Conservation (phyloP, 2,329 filamentous ascomycete genomes). For the Fusarium falciforme region DNA sequence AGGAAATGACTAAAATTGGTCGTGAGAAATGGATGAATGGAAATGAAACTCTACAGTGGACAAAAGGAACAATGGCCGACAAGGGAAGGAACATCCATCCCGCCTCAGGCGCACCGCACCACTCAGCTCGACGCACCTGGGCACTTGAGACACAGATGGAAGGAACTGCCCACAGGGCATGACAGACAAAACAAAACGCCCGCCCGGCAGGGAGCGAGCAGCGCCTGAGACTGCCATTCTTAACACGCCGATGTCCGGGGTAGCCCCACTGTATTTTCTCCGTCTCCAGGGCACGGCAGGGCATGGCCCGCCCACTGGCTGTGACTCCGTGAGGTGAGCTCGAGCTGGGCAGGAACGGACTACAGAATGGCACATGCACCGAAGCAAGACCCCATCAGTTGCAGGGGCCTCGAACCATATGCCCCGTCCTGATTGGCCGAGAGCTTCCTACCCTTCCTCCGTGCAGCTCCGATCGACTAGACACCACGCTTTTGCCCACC, state of each 20-base stretch:
- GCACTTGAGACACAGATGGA: constrained; percentile 16
- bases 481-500: constrained; percentile 40
- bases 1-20: not conserved
- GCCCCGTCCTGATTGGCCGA: constrained; percentile 25
- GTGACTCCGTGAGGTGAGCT: constrained; percentile 30
- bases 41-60: constrained; percentile 26
- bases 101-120: constrained; percentile 44
- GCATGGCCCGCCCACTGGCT: constrained; percentile 4
- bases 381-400: constrained; percentile 24
- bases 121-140: constrained; percentile 25
- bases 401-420: constrained; percentile 34
- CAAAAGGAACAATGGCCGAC: constrained; percentile 35
- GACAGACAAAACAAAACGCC: not conserved
- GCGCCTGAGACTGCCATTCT: constrained; percentile 24
- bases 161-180: not conserved
- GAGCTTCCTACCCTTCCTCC: constrained; percentile 28
- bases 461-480: constrained; percentile 44
- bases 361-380: constrained; percentile 21
- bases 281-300: not conserved
- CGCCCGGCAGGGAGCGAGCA: not conserved
- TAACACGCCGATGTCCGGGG: constrained; percentile 45
- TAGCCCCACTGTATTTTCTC: constrained; percentile 38
- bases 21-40: not conserved
- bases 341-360: constrained; percentile 11
- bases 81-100: constrained; percentile 11